Evolutionary conservation across 2,329 filamentous ascomycete genomes (phyloP).

Genomic region (Fusarium sp.): DNA sequence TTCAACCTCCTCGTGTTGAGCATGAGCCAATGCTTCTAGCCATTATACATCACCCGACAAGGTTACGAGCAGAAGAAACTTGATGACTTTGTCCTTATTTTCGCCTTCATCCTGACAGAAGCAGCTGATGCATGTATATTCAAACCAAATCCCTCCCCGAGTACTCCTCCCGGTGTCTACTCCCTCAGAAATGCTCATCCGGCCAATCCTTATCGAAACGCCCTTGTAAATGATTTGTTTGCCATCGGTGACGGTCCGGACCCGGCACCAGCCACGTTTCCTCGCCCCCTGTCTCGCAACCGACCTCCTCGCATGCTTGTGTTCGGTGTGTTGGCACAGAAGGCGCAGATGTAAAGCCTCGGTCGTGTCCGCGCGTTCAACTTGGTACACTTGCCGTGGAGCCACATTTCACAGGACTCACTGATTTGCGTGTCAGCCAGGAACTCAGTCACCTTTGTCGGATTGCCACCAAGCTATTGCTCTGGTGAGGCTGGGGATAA

Average conservation of each 20-base stretch:
- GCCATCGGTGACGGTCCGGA: slow-evolving; percentile 57
- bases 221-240: slow-evolving; percentile 59
- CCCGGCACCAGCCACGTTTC: slow-evolving; percentile 44
- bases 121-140: slow-evolving; percentile 28
- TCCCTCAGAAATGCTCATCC: slow-evolving; percentile 40
- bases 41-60: neutral
- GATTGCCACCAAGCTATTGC: neutral
- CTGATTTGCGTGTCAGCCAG: slow-evolving; percentile 56
- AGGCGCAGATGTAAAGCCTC: slow-evolving; percentile 75
- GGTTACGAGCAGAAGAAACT: neutral
- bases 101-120: neutral
- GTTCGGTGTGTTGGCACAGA: slow-evolving; percentile 73
- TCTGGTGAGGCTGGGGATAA: slow-evolving; percentile 18
- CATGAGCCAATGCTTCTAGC: neutral
- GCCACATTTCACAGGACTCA: slow-evolving; percentile 76
- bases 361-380: slow-evolving; percentile 71
- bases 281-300: slow-evolving; percentile 61
- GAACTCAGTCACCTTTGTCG: slow-evolving; percentile 11
- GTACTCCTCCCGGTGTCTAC: slow-evolving; percentile 39
- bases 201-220: slow-evolving; percentile 56
- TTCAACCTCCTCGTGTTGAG: no score
- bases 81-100: slow-evolving; percentile 6
- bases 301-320: slow-evolving; percentile 67
- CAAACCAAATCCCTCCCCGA: slow-evolving; percentile 31
- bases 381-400: slow-evolving; percentile 75